Conservation (phyloP, 495 filamentous ascomycete genomes). For the Cercophora scortea region DNA sequence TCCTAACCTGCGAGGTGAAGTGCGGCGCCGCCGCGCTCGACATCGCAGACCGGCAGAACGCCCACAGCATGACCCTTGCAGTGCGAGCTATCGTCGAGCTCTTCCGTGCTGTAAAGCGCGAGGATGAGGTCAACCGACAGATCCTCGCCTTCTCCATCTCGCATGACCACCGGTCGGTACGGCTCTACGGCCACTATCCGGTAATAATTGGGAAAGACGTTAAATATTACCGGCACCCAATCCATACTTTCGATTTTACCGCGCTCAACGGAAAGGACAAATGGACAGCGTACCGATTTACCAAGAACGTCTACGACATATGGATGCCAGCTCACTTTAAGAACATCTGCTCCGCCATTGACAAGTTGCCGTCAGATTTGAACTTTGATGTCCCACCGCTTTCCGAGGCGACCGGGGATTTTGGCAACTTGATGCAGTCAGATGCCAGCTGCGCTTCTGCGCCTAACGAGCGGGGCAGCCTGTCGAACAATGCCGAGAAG, state of each 20-base stretch:
- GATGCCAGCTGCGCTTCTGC: not conserved
- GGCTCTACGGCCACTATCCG: conserved; percentile 32
- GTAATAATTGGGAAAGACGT: conserved; percentile 6
- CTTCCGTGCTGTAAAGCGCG: conserved; percentile 20
- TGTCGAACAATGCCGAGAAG: conserved; percentile 5
- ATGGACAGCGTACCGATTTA: conserved; percentile 12
- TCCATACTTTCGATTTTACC: not conserved
- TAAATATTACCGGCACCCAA: conserved; percentile 9
- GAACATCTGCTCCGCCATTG: conserved; percentile 33
- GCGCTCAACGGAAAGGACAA: conserved; percentile 7
- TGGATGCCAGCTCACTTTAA: conserved; percentile 33
- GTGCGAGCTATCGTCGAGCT: conserved; percentile 30
- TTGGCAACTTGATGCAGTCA: conserved; percentile 3
- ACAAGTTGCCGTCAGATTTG: conserved; percentile 27
- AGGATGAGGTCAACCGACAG: conserved; percentile 30
- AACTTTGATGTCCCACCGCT: conserved; percentile 9
- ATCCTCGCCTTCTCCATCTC: conserved; percentile 43
- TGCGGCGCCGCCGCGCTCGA: conserved; percentile 28
- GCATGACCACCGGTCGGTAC: conserved; percentile 29
- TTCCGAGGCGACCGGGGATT: no score
- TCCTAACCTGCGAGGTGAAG: conserved; percentile 12
- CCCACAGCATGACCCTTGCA: conserved; percentile 30
- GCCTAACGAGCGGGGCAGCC: not conserved
- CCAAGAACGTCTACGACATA: conserved; percentile 33
- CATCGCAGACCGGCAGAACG: conserved; percentile 13